These are phyloP conservation scores for Leucosporidium scottii DNA, from an alignment of 768 basidiomycete genomes.

Conservation along the genomic window DNA sequence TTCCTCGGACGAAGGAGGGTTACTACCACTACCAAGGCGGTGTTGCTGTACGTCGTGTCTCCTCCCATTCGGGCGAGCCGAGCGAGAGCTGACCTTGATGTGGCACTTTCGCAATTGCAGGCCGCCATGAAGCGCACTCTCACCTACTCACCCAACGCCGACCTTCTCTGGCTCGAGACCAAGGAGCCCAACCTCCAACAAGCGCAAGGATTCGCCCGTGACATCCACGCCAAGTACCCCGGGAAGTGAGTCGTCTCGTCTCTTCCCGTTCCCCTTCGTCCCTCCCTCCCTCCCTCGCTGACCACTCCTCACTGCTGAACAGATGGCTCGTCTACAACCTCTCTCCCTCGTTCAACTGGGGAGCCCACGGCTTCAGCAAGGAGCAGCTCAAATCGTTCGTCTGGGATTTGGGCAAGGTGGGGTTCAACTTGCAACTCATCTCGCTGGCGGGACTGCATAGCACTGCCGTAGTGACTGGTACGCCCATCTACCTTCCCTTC, in stretches of 20 bases:
- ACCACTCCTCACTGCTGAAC: not conserved
- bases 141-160: constrained; percentile 75
- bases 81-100: not conserved
- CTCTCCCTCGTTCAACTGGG: constrained; percentile 91
- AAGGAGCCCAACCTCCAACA: constrained; percentile 75
- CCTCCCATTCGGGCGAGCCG: not conserved
- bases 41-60: constrained; percentile 50
- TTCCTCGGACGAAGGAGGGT: constrained; percentile 80
- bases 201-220: constrained; percentile 67
- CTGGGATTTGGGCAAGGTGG: constrained; percentile 82
- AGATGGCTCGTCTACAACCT: constrained; percentile 88
- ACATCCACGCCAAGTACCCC: constrained; percentile 64
- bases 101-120: constrained; percentile 41
- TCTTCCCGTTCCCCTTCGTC: too few species aligned
- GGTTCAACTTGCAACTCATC: constrained; percentile 80
- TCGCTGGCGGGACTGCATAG: constrained; percentile 86
- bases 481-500: constrained; percentile 19
- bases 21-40: constrained; percentile 84
- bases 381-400: constrained; percentile 70
- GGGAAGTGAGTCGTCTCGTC: constrained; percentile 51
- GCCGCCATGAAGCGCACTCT: constrained; percentile 73
- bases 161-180: constrained; percentile 89
- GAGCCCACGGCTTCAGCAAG: constrained; percentile 63
- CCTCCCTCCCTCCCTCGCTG: not conserved
- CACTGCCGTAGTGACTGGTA: constrained; percentile 69